phyloP scores from a whole-genome alignment of 805 yeast genomes.

The Lachancea waltii region DNA sequence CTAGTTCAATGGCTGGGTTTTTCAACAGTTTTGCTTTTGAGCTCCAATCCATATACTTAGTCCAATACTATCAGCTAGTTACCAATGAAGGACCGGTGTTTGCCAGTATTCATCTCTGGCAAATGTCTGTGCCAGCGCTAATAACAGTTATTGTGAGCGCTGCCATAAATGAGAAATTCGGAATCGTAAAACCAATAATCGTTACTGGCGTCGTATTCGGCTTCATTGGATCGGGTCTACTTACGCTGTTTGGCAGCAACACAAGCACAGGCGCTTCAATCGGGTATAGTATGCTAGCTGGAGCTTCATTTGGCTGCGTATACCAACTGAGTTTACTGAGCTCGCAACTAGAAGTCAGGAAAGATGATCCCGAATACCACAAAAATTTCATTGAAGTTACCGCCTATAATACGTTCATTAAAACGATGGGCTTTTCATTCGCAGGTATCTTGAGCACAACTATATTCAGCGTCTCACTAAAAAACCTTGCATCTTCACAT shows the following conservation, averaged over 20 bases:
- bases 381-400: conserved; percentile 22
- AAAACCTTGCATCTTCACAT: conserved; percentile 9
- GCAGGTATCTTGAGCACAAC: conserved; percentile 24
- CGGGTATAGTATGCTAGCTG: conserved; percentile 36
- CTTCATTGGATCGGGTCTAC: conserved; percentile 32
- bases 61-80: conserved; percentile 26
- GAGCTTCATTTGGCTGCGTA: conserved; percentile 33
- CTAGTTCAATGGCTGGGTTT: conserved; percentile 17
- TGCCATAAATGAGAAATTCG: conserved; percentile 29
- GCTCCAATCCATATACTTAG: conserved; percentile 20
- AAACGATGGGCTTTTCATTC: conserved; percentile 21
- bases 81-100: conserved; percentile 20
- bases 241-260: conserved; percentile 29
- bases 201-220: conserved; percentile 30
- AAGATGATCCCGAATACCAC: conserved; percentile 14
- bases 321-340: conserved; percentile 32
- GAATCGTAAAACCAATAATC: conserved; percentile 33
- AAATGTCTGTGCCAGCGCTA: conserved; percentile 20
- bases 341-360: conserved; percentile 26
- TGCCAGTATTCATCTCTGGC: conserved; percentile 22
- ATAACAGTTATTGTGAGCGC: conserved; percentile 26
- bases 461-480: conserved; percentile 19
- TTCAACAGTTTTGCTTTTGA: conserved; percentile 18
- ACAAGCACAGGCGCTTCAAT: conserved; percentile 28
- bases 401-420: conserved; percentile 22